These are phyloP conservation scores for Gleditsia sinensis DNA, from an alignment of 306 rosid genomes.

Conservation along the genomic window DNA sequence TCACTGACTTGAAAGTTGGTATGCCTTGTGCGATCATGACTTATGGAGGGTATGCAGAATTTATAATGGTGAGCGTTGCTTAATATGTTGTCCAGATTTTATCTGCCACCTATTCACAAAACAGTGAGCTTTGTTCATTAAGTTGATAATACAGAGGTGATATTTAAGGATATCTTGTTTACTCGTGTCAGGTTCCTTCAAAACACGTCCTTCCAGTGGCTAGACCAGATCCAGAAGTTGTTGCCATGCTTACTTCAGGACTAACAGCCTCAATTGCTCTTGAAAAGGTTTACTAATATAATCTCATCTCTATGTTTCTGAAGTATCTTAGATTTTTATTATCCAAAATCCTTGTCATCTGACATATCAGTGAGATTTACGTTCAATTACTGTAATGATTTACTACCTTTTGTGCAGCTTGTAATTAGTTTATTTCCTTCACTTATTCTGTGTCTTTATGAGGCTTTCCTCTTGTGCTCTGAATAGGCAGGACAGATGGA, in stretches of 20 bases:
- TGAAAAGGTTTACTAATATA: slow-evolving; percentile 65
- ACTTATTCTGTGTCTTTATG: slow-evolving; percentile 27
- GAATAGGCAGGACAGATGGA: slow-evolving; percentile 84
- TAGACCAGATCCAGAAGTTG: slow-evolving; percentile 97
- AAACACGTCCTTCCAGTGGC: slow-evolving; percentile 88
- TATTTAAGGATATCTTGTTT: slow-evolving; percentile 32
- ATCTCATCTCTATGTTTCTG: slow-evolving; percentile 17
- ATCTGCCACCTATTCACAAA: not conserved
- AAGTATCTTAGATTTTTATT: slow-evolving; percentile 19
- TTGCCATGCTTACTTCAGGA: slow-evolving; percentile 98
- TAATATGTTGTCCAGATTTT: slow-evolving; percentile 24
- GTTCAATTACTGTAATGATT: slow-evolving; percentile 5
- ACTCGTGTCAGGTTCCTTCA: slow-evolving; percentile 61
- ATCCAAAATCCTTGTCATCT: slow-evolving; percentile 20
- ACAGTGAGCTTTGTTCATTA: not conserved
- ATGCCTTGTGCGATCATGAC: slow-evolving; percentile 92
- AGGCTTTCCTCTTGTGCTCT: slow-evolving; percentile 24
- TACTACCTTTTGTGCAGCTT: slow-evolving; percentile 16
- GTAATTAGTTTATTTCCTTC: slow-evolving; percentile 4
- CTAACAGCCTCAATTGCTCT: slow-evolving; percentile 92
- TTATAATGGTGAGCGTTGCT: slow-evolving; percentile 47
- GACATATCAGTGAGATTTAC: not conserved
- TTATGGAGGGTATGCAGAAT: slow-evolving; percentile 93
- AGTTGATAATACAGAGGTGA: slow-evolving; percentile 10
- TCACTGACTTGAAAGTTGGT: slow-evolving; percentile 69